Evolutionary conservation across 305 asterid genomes (phyloP).

Genomic region (Nicotiana rustica): DNA sequence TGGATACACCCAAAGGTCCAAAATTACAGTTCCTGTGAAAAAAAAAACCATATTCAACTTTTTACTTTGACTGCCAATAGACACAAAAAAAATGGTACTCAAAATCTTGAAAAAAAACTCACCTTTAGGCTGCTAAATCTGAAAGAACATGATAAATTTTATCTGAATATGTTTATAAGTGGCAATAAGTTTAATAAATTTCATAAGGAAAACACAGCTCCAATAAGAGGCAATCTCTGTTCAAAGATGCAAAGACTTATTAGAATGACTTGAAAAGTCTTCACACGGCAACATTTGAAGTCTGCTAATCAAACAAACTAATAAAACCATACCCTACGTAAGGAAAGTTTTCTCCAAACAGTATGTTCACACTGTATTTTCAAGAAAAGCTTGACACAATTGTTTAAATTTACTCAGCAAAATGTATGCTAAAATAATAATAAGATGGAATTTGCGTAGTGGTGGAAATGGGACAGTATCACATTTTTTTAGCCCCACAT

Average conservation of each 20-base stretch:
- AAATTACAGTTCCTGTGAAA: background rate
- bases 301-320: constrained; percentile 30
- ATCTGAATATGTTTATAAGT: background rate
- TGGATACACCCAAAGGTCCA: background rate
- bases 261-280: constrained; percentile 32
- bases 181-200: background rate
- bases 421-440: no score
- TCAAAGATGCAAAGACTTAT: constrained; percentile 3
- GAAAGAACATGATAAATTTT: constrained; percentile 12
- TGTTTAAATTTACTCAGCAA: no score
- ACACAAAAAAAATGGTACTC: background rate
- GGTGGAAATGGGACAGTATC: background rate
- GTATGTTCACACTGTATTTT: background rate
- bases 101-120: constrained; percentile 25
- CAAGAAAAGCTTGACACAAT: no score
- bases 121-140: constrained; percentile 39
- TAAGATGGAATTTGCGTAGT: no score
- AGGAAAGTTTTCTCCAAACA: background rate
- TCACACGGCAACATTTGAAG: constrained; percentile 37
- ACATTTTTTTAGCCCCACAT: background rate
- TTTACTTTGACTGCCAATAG: background rate
- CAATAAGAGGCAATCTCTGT: background rate
- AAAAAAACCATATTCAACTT: background rate
- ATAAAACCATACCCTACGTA: background rate
- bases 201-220: no score